Base-by-base conservation (phyloP, 2,329 filamentous ascomycete species). In the Fusarium mangiferae region DNA sequence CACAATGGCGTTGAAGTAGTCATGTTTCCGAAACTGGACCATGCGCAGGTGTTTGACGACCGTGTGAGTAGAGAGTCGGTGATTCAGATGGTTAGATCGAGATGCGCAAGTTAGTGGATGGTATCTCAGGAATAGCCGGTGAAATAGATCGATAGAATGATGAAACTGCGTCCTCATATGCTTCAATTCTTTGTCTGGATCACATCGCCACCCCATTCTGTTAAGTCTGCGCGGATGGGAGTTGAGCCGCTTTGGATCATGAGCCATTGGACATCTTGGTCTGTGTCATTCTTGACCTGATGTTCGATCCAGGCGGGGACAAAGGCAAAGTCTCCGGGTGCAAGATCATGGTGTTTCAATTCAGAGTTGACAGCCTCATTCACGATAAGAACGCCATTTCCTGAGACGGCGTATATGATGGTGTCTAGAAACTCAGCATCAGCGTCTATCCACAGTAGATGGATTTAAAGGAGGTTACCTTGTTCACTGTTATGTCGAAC, bases 401-500 rank as follows among this genome's bases (percentile, higher is more conserved):
- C 92, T 5, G 87, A 87, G 17, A 89, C 87, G 17, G 88, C 89
- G 77, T 92, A 93, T 56, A 94, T 87, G 59, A 94, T 91, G 13
- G 90, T 90, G 73, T 94, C 91, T 91, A 48, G 2, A 55, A 30
- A 49, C 18, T 58, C 73, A 69, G 48, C 60, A 28, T 61, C 72
- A 72, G 61, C 54, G 30, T 59, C 38, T 33, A 7, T 24, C 15
- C 13, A 7, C 22, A 13, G 33, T 38, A 41, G 13, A 38, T 14
- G 33, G 2, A 7, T 3, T 30, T 3, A 10, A 12, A 11, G 73
- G 17, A 49, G 18, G 84, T 76, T 78, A 90, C 89, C 89, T 85
- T 93, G 90, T 78, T 90, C 87, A 62, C 91, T 91, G 76, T 94
- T 91, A 76, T 94, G 92, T 72, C 92, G 91, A 28, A 94, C 85